Conservation (phyloP, 2,329 filamentous ascomycete genomes). For the Microcera coccophila region DNA sequence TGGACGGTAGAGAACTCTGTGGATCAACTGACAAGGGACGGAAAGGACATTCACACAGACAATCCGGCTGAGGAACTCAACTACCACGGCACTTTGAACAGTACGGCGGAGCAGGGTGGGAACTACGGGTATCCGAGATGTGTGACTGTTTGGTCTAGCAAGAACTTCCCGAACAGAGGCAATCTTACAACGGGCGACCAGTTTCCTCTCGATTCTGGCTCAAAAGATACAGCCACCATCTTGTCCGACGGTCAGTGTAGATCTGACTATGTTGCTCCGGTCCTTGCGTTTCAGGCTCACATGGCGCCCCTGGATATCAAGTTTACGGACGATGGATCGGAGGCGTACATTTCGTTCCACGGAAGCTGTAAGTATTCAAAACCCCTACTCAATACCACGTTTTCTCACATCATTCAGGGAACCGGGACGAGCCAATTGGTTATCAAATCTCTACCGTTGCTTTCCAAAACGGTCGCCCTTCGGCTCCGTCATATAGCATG, state of each 20-base stretch:
- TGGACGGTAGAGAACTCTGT: constrained; percentile 68
- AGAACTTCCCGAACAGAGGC: constrained; percentile 37
- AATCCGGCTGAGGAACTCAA: constrained; percentile 75
- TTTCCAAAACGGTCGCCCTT: constrained; percentile 44
- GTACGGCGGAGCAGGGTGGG: constrained; percentile 32
- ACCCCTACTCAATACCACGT: not conserved
- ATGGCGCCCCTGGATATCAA: constrained; percentile 69
- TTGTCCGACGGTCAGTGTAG: constrained; percentile 45
- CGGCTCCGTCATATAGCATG: constrained; percentile 38
- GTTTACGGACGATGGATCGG: constrained; percentile 55
- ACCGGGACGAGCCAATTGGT: constrained; percentile 41
- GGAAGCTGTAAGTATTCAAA: constrained; percentile 56
- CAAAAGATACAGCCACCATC: constrained; percentile 24
- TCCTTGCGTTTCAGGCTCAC: constrained; percentile 60
- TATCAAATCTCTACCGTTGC: constrained; percentile 43
- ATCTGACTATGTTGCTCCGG: constrained; percentile 43
- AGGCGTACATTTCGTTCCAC: constrained; percentile 67
- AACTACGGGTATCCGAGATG: constrained; percentile 72
- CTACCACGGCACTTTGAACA: constrained; percentile 58
- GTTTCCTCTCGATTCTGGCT: constrained; percentile 37
- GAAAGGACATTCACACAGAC: constrained; percentile 59
- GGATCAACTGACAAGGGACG: constrained; percentile 57
- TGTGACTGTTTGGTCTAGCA: constrained; percentile 61
- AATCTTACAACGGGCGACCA: constrained; percentile 46
- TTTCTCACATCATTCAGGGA: constrained; percentile 29